A percentile compares a stretch with the other conserved stretches of the same genome.
Conservation (phyloP, 495 filamentous ascomycete species). For the Lophium mytilinum region DNA sequence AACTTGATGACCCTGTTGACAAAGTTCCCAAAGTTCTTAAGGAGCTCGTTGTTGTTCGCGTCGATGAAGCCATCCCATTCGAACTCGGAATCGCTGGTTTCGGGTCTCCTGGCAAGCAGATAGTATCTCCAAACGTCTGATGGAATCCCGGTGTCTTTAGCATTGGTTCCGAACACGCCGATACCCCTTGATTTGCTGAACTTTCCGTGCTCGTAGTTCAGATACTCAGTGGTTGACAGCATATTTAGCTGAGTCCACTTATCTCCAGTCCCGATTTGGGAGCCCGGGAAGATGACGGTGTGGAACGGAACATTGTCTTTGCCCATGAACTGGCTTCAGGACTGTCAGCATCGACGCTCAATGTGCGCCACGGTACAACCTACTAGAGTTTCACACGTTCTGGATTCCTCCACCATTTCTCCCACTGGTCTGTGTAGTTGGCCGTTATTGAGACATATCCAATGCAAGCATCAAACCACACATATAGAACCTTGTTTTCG, state of each 20-base stretch:
- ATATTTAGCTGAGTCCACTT: conserved; percentile 85
- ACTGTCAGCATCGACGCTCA: too few species aligned
- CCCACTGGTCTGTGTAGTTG: conserved; percentile 83
- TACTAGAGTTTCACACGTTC: conserved; percentile 79
- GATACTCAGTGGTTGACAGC: conserved; percentile 82
- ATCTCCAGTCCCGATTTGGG: conserved; percentile 70
- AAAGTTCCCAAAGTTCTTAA: conserved; percentile 86
- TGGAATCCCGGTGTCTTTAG: conserved; percentile 76
- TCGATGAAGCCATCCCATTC: conserved; percentile 76
- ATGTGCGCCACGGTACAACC: conserved; percentile 59
- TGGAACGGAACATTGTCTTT: conserved; percentile 94
- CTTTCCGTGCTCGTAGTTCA: conserved; percentile 90
- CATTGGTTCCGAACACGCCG: conserved; percentile 83
- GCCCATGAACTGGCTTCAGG: conserved; percentile 70
- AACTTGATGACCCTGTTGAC: conserved; percentile 93
- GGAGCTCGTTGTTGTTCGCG: conserved; percentile 73
- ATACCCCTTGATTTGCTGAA: conserved; percentile 87
- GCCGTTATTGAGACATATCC: conserved; percentile 92
- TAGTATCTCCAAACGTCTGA: conserved; percentile 89
- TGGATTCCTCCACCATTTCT: conserved; percentile 87
- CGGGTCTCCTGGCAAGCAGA: conserved; percentile 75
- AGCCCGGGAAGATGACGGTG: conserved; percentile 81
- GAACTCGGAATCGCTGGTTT: conserved; percentile 81
- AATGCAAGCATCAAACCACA: conserved; percentile 96
- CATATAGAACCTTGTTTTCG: conserved; percentile 77